A percentile compares a stretch with the other conserved stretches of the same genome.
These are phyloP conservation scores for Hypoxylon sp. DNA, from an alignment of 2,329 filamentous ascomycete genomes.

Conservation along the genomic window DNA sequence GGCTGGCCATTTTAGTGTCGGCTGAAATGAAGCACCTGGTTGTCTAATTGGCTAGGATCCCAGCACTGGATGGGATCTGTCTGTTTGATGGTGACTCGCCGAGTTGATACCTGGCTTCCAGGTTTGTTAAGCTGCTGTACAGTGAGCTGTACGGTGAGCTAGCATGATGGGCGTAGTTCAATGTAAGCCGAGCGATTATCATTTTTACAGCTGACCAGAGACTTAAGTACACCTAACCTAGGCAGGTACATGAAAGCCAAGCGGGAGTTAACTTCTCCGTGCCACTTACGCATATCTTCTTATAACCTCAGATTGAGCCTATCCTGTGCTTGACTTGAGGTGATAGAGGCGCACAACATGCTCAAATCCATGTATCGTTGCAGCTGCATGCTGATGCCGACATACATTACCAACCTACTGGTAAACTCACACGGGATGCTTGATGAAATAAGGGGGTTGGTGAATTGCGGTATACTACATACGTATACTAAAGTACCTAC, in stretches of 20 bases:
- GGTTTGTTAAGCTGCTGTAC: neutral
- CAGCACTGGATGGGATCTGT: slow-evolving; percentile 12
- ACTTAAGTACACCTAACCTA: neutral
- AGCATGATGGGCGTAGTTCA: slow-evolving; percentile 2
- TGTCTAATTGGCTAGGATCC: slow-evolving; percentile 18
- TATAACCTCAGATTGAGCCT: slow-evolving; percentile 1
- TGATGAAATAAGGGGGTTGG: slow-evolving; percentile 33
- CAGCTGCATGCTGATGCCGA: slow-evolving; percentile 24
- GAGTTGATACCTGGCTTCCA: slow-evolving; percentile 22
- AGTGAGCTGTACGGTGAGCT: slow-evolving; percentile 16
- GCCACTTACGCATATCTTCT: neutral
- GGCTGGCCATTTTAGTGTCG: slow-evolving; percentile 4
- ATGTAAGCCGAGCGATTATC: slow-evolving; percentile 10
- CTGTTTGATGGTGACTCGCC: slow-evolving; percentile 31
- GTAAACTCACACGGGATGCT: slow-evolving; percentile 14
- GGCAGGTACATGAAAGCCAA: neutral
- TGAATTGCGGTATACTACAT: slow-evolving; percentile 5
- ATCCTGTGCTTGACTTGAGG: neutral
- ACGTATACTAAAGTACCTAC: neutral
- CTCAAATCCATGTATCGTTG: slow-evolving; percentile 15
- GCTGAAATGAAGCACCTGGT: neutral
- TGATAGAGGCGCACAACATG: slow-evolving; percentile 26
- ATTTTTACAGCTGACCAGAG: slow-evolving; percentile 1
- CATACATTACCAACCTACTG: slow-evolving; percentile 3
- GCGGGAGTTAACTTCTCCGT: slow-evolving; percentile 6